Percentiles rank a stretch among this genome's conserved stretches.
Evolutionary conservation across 306 rosid species (phyloP).

Genomic region (Medicago ruthenica): DNA sequence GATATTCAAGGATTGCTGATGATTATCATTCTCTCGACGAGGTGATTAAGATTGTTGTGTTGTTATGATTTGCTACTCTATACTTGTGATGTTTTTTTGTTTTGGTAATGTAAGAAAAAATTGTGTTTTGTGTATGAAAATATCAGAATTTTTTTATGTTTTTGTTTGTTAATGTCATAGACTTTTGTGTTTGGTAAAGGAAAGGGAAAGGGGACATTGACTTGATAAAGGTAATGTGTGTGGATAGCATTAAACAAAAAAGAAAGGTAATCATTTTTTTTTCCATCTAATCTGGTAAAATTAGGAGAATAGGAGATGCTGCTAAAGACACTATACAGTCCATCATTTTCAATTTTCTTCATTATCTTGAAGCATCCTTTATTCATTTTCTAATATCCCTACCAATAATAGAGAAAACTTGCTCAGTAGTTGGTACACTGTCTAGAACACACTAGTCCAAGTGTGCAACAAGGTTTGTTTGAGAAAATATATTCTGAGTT

Average conservation of each 20-base stretch:
- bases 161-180: background rate
- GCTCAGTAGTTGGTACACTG: background rate
- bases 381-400: no score
- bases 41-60: slow-evolving; percentile 51
- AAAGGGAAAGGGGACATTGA: background rate
- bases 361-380: background rate
- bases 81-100: background rate
- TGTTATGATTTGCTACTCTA: slow-evolving; percentile 24
- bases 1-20: slow-evolving; percentile 77
- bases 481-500: no score
- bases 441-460: background rate
- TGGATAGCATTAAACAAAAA: background rate
- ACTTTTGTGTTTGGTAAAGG: background rate
- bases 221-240: background rate
- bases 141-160: background rate
- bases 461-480: background rate
- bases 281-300: background rate
- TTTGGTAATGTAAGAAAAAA: background rate
- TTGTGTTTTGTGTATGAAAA: background rate
- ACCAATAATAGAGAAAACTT: background rate
- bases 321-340: background rate
- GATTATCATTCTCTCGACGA: slow-evolving; percentile 80
- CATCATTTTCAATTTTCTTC: background rate
- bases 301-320: background rate
- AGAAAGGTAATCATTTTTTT: background rate